Conservation (phyloP, 2,329 filamentous ascomycete species). For the Ceratocystis colombiana region DNA sequence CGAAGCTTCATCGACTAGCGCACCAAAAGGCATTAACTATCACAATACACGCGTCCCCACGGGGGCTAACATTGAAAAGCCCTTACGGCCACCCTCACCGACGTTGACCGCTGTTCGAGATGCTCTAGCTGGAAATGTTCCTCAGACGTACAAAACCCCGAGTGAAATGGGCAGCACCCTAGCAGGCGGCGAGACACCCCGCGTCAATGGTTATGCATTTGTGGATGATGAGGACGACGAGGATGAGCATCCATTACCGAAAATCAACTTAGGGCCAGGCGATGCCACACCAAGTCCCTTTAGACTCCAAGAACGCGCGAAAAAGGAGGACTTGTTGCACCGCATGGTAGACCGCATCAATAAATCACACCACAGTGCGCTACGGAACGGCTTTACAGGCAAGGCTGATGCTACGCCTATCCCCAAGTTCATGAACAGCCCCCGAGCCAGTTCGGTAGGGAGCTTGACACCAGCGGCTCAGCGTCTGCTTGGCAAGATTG, state of each 20-base stretch:
- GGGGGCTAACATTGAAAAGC: conserved; percentile 32
- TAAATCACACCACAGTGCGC: conserved; percentile 56
- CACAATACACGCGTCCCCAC: conserved; percentile 60
- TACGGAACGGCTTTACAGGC: conserved; percentile 49
- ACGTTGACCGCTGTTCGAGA: conserved; percentile 76
- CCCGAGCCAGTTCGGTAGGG: conserved; percentile 41
- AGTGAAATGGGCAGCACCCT: conserved; percentile 34
- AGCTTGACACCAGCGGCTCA: conserved; percentile 63
- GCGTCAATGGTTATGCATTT: conserved; percentile 88
- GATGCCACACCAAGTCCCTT: conserved; percentile 68
- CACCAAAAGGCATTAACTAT: conserved; percentile 68
- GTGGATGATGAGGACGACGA: conserved; percentile 66
- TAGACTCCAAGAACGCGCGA: conserved; percentile 61
- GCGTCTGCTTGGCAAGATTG: conserved; percentile 50
- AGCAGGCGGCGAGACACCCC: conserved; percentile 58
- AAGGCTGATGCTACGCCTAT: conserved; percentile 51
- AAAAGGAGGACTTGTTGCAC: conserved; percentile 71
- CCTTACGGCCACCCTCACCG: conserved; percentile 56
- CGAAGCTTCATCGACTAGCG: conserved; percentile 60
- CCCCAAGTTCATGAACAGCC: conserved; percentile 61
- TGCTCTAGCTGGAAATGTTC: conserved; percentile 65
- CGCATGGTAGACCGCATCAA: conserved; percentile 76
- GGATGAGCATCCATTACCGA: conserved; percentile 28
- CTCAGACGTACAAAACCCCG: conserved; percentile 52
- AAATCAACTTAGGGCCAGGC: conserved; percentile 49